phyloP scores from a whole-genome alignment of 1,284 basidiomycete genomes.

The Thecaphora thlaspeos region DNA sequence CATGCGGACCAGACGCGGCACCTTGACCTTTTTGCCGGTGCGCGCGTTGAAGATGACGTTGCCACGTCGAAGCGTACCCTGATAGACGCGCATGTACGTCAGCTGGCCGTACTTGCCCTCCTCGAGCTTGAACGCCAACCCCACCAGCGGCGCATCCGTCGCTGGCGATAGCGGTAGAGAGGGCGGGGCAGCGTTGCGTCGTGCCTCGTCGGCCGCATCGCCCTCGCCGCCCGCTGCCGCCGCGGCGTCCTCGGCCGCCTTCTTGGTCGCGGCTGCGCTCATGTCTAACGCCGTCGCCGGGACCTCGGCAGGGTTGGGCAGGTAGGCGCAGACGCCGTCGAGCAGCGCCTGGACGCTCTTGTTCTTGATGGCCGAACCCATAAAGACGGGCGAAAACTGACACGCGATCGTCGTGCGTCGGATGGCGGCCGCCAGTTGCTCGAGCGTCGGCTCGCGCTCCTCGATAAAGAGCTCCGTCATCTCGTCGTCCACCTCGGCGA shows the following conservation, averaged over 20 bases:
- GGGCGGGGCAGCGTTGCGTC: conserved; percentile 39
- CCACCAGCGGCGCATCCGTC: conserved; percentile 77
- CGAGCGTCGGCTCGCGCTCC: conserved; percentile 60
- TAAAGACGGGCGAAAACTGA: conserved; percentile 93
- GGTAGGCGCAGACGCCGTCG: too few relatives aligned
- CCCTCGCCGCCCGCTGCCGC: conserved; percentile 34
- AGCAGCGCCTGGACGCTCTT: too few relatives aligned
- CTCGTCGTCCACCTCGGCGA: conserved; percentile 93
- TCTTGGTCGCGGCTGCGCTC: too few relatives aligned
- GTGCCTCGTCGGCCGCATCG: conserved; percentile 36
- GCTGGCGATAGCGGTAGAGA: conserved; percentile 49
- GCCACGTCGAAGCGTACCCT: conserved; percentile 84
- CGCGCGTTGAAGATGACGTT: conserved; percentile 86
- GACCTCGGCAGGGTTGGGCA: too few relatives aligned
- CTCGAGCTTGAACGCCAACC: conserved; percentile 96
- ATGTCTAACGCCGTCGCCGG: too few relatives aligned
- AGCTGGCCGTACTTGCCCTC: conserved; percentile 96
- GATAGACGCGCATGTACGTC: conserved; percentile 99
- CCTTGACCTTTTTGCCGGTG: conserved; percentile 96
- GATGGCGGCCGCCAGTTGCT: conserved; percentile 78
- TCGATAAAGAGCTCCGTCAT: conserved; percentile 88
- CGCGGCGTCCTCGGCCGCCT: too few relatives aligned
- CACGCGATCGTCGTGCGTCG: conserved; percentile 82
- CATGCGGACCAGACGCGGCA: conserved; percentile 96
- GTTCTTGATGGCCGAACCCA: conserved; percentile 95